These are phyloP conservation scores for Didymella pomorum DNA, from an alignment of 2,329 filamentous ascomycete species.

Conservation along the genomic window DNA sequence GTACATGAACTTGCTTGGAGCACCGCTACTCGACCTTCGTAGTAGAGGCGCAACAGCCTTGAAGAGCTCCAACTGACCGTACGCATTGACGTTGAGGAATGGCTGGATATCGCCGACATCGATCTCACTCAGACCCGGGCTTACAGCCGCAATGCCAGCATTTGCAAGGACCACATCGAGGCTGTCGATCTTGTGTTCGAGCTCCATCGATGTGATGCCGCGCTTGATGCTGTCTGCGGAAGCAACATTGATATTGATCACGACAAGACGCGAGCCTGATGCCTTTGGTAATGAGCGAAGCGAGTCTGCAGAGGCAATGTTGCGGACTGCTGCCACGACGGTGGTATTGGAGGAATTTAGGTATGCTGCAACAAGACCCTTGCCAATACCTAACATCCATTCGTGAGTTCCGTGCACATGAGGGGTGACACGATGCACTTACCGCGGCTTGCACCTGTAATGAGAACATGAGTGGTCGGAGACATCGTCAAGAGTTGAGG, in stretches of 20 bases:
- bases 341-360: conserved; percentile 50
- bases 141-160: conserved; percentile 25
- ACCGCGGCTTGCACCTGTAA: conserved; percentile 48
- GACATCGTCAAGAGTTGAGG: conserved; percentile 3
- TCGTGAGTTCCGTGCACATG: conserved; percentile 13
- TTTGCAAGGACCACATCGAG: conserved; percentile 13
- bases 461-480: conserved; percentile 28
- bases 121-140: conserved; percentile 1
- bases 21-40: not conserved
- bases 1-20: conserved; percentile 24
- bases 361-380: conserved; percentile 44
- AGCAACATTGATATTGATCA: conserved; percentile 24
- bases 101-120: conserved; percentile 17
- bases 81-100: conserved; percentile 27
- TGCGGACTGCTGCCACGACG: conserved; percentile 53
- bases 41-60: conserved; percentile 23
- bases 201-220: conserved; percentile 32
- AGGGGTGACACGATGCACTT: conserved; percentile 4
- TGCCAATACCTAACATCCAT: conserved; percentile 45
- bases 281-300: conserved; percentile 39
- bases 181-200: conserved; percentile 1
- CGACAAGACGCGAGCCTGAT: conserved; percentile 13
- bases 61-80: conserved; percentile 29
- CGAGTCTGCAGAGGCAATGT: conserved; percentile 33
- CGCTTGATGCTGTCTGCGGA: conserved; percentile 36